A percentile compares a stretch with the other conserved stretches of the same genome.
Evolutionary conservation across 495 filamentous ascomycete genomes (phyloP).

Genomic region (Daldinia childiae): DNA sequence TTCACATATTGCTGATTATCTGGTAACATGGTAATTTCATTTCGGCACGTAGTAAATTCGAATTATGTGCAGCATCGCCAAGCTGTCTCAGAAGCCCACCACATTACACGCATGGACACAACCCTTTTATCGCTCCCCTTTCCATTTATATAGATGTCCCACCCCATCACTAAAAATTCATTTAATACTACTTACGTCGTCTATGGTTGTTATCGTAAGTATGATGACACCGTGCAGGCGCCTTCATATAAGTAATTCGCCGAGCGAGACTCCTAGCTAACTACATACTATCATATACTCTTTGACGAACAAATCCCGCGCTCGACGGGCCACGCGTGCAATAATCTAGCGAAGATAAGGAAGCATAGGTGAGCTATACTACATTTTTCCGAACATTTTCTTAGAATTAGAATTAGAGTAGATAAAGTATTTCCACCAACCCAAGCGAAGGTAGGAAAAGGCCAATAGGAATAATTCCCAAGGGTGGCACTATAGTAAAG

Average conservation of each 20-base stretch:
- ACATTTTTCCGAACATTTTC: background rate
- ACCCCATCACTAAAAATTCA: background rate
- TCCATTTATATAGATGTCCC: background rate
- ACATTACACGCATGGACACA: background rate
- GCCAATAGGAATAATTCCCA: background rate
- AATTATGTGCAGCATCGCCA: slow-evolving; percentile 17
- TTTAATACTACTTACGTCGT: slow-evolving; percentile 22
- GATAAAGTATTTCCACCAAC: background rate
- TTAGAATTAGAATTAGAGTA: background rate
- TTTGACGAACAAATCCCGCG: background rate
- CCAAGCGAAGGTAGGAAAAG: background rate
- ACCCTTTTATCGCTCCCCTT: background rate
- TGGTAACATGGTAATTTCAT: slow-evolving; percentile 1
- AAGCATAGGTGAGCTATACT: background rate
- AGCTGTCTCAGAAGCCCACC: slow-evolving; percentile 13
- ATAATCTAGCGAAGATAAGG: background rate
- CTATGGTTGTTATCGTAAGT: slow-evolving; percentile 4
- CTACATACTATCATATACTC: background rate
- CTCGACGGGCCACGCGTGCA: slow-evolving; percentile 1
- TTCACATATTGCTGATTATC: background rate
- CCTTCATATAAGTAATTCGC: slow-evolving; percentile 27
- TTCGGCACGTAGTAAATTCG: background rate
- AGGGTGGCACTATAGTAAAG: background rate
- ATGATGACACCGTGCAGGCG: slow-evolving; percentile 27
- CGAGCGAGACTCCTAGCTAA: slow-evolving; percentile 18